Base-by-base conservation (phyloP, 768 basidiomycete species). In the Pilatotrama ljubarskyi region DNA sequence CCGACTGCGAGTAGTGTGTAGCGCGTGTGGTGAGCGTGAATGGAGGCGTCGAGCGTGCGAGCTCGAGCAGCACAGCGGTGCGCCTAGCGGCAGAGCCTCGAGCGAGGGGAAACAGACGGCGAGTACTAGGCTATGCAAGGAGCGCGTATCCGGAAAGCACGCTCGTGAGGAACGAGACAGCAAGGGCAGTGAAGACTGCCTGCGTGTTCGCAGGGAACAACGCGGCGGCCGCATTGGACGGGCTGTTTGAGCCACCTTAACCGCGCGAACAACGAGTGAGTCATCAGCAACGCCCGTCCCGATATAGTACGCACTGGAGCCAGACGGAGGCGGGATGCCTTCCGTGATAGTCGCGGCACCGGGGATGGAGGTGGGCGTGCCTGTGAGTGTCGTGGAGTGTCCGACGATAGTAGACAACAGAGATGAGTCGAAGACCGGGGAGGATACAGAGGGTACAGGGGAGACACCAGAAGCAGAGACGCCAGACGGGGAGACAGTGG, bases 321-420 rank as follows among this genome's bases (percentile, higher is more conserved):
- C 46, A 0, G 61, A 58, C 18, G 38, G 53, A 14, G 53, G 51
- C 2, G 70, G 68, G 8, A 61, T 61, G n/a, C 60, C 61, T 10
- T 37, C 43, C 3, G 64, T 56, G 55, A 67, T 35, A 4, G 66
- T 68, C 10, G 65, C 68, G 38, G 64, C 44, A 51, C 62, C 54
- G 35, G 51, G 50, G 3, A 61, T 51, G 14, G 41, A 42, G 20
- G 66, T 50, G 9, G 65, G 65, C 15, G 65, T 61, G 48, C 68
- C 66, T 69, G 57, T 51, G n/a, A 52, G 10, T 24, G 42, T 13
- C 7, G 43, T 32, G 18, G 58, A 42, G n/a, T 46, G 29, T 2
- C 48, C 35, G 47, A 22, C 14, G 3, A 18, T 13, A 38, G 58
- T 22, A 25, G 59, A 53, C 14, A 55, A 46, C 5, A 47, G 20